These are phyloP conservation scores for Boletales sp. DNA, from an alignment of 768 basidiomycete genomes.

Conservation along the genomic window DNA sequence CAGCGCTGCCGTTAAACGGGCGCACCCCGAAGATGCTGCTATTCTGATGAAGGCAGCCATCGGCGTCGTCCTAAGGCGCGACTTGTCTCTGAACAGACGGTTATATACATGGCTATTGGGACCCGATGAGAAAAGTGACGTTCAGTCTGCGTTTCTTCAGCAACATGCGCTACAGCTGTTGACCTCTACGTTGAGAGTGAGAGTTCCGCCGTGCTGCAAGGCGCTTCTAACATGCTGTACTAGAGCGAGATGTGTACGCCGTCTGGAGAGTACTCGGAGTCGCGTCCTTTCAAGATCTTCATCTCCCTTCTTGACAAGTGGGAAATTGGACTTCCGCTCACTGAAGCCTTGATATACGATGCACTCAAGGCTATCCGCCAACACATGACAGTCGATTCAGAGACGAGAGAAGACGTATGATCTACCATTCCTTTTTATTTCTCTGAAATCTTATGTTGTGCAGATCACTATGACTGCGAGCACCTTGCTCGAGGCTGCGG, in stretches of 20 bases:
- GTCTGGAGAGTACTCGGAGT: constrained; percentile 69
- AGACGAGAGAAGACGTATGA: constrained; percentile 60
- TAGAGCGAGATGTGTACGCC: constrained; percentile 77
- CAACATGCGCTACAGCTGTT: constrained; percentile 72
- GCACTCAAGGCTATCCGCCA: constrained; percentile 69
- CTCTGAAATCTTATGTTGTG: background rate
- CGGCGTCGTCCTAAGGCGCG: constrained; percentile 86
- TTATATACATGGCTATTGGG: constrained; percentile 94
- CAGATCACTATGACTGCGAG: constrained; percentile 80
- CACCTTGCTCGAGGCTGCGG: constrained; percentile 88
- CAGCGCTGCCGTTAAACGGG: constrained; percentile 63
- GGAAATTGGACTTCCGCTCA: constrained; percentile 86
- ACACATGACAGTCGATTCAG: constrained; percentile 48
- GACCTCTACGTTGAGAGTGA: constrained; percentile 63
- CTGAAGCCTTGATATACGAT: constrained; percentile 75
- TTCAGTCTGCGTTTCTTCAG: constrained; percentile 68
- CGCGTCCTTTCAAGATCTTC: constrained; percentile 92
- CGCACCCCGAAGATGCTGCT: constrained; percentile 66
- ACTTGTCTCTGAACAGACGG: constrained; percentile 88
- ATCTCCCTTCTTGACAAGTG: constrained; percentile 94
- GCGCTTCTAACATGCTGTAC: constrained; percentile 10
- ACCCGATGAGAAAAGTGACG: constrained; percentile 70
- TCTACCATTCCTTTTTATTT: background rate
- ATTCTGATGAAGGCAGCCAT: constrained; percentile 86
- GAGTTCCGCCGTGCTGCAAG: constrained; percentile 4